Conservation (phyloP, 306 rosid genomes). For the Benincasa hispida region DNA sequence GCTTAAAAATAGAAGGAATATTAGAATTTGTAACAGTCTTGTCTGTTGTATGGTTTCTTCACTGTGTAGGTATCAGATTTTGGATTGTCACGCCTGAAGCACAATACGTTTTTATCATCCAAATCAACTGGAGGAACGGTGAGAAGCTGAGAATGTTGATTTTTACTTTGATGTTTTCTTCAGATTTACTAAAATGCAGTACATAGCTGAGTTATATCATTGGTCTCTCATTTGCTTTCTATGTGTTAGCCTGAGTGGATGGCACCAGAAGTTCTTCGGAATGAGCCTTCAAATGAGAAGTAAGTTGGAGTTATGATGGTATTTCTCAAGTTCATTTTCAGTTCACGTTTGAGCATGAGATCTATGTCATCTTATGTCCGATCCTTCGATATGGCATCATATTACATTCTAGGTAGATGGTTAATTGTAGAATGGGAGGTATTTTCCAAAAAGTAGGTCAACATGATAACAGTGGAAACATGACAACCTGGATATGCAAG, state of each 20-base stretch:
- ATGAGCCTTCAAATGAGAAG: conserved; percentile 98
- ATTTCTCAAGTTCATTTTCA: conserved; percentile 4
- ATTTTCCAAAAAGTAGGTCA: not conserved
- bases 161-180: not conserved
- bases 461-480: not conserved
- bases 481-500: not conserved
- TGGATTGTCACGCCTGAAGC: conserved; percentile 98
- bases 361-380: not conserved
- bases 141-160: conserved; percentile 26
- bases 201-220: not conserved
- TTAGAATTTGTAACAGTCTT: not conserved
- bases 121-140: conserved; percentile 99
- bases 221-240: conserved; percentile 5
- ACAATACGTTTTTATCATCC: conserved; percentile 92
- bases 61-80: conserved; percentile 72
- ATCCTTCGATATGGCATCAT: not conserved
- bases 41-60: not conserved
- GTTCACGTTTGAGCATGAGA: not conserved
- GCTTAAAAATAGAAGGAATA: not conserved
- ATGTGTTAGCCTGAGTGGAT: conserved; percentile 94
- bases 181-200: not conserved
- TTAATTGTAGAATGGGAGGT: not conserved
- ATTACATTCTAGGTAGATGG: not conserved
- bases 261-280: conserved; percentile 99
- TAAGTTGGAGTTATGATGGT: conserved; percentile 17